Evolutionary conservation across 208 protist genomes (phyloP), one percentile per base, ranked within the genome.

Genomic region (Leishmania arabica): DNA sequence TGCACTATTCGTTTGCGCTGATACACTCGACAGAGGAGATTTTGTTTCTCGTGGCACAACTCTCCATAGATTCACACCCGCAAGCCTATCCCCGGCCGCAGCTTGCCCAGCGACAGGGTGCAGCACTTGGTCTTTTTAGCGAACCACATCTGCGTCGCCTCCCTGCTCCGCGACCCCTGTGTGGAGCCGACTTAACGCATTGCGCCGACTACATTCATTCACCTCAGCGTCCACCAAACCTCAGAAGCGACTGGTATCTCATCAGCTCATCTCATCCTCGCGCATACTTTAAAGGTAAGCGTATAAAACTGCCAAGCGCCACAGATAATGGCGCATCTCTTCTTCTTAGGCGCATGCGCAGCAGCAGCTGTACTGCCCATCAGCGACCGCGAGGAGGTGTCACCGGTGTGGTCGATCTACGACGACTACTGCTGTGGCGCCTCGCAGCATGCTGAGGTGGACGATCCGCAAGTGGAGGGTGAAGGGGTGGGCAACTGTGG

Each of bases 361-460:
- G 47, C 11, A 49, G 34, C 72, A 49, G 45, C 66, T 62, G 42
- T 21, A 53, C 42, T 64, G 42, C 49, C 19, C 77, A 7, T 19
- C 13, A n/a, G 6, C 19, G 72, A 62, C 56, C 49, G 40, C 40
- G 76, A 45, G 17, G 54, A n/a, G 27, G 40, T 70, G 8, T 94
- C 91, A 27, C 91, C 91, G 0, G 80, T 78, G 77, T 96, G 92
- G 92, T 97, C 91, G n/a, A 89, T 92, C 27, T 95, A 95, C 69
- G 87, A 94, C 34, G 90, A 87, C 19, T 81, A 81, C 3, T 78
- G 70, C 65, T 65, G 56, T 75, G 56, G 72, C 40, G 56, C 42
- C 31, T 49, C 53, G 7, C 53, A 49, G 54, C 5, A 65, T 47
- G 54, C 15, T 17, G 62, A 71, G 21, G 54, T 54, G n/a, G 60